Percentiles rank a stretch among this genome's conserved stretches.
Evolutionary conservation across 192 early-diverging fungal species (phyloP).

Genomic region (Coemansia sp.): DNA sequence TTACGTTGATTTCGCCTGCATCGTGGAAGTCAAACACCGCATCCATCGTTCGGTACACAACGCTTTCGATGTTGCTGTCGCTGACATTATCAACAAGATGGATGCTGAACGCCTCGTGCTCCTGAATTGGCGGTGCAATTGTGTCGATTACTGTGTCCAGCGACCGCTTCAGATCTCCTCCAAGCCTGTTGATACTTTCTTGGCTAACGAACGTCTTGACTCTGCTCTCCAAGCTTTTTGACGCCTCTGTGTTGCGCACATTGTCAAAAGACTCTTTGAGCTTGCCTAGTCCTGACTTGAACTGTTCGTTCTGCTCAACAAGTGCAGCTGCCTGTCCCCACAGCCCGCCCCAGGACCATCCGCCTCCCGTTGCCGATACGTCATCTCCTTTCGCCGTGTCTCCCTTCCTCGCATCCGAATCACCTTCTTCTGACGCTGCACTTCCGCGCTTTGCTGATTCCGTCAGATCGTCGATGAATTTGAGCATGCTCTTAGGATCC

Average conservation of each 20-base stretch:
- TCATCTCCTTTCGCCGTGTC: neutral
- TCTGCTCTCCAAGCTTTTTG: constrained; percentile 34
- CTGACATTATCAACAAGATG: constrained; percentile 37
- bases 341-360: constrained; percentile 56
- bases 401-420: neutral
- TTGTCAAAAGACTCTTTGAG: constrained; percentile 48
- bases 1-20: constrained; percentile 41
- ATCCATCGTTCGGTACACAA: constrained; percentile 53
- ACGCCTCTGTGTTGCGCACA: constrained; percentile 43
- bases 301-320: constrained; percentile 50
- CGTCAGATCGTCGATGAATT: constrained; percentile 54
- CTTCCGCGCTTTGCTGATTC: constrained; percentile 48
- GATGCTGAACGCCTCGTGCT: constrained; percentile 52
- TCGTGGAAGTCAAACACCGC: constrained; percentile 51
- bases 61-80: constrained; percentile 36
- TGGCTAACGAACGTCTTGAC: constrained; percentile 41
- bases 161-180: constrained; percentile 43
- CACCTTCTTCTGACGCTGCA: constrained; percentile 10
- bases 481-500: constrained; percentile 45
- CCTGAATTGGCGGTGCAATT: constrained; percentile 54
- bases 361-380: neutral
- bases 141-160: constrained; percentile 55
- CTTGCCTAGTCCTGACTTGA: constrained; percentile 42
- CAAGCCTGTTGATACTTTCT: constrained; percentile 41
- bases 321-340: constrained; percentile 49